Percentiles rank a stretch among this genome's conserved stretches.
These are phyloP conservation scores for Viola odorata DNA, from an alignment of 345 rosid species.

Conservation along the genomic window DNA sequence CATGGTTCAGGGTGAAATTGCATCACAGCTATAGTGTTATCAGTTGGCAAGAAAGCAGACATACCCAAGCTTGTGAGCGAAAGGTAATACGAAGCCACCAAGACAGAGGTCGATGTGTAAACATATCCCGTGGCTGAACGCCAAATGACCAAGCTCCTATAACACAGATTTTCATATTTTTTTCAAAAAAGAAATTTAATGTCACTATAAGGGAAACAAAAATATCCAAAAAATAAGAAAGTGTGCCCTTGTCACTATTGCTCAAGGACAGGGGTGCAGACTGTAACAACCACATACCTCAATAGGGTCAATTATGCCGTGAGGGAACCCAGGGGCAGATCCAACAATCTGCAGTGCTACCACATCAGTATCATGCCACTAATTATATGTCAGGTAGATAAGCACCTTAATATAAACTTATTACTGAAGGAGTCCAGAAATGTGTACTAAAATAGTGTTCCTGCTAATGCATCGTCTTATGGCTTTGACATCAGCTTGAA, in stretches of 20 bases:
- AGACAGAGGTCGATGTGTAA: slow-evolving; percentile 98
- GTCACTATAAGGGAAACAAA: background rate
- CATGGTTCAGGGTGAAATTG: too few relatives aligned
- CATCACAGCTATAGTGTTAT: too few relatives aligned
- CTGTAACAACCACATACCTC: slow-evolving; percentile 43
- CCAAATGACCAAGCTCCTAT: slow-evolving; percentile 91
- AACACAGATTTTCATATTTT: slow-evolving; percentile 12
- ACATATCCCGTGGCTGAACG: slow-evolving; percentile 68
- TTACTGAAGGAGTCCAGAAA: slow-evolving; percentile 5
- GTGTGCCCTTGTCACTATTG: background rate
- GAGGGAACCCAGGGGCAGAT: slow-evolving; percentile 98
- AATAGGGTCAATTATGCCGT: slow-evolving; percentile 94
- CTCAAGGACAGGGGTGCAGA: background rate
- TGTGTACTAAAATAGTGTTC: slow-evolving; percentile 81
- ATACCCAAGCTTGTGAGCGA: slow-evolving; percentile 84
- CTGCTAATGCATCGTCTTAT: slow-evolving; percentile 50
- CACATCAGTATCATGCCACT: slow-evolving; percentile 15
- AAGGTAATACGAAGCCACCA: slow-evolving; percentile 96
- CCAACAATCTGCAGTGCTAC: slow-evolving; percentile 75
- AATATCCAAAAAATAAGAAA: background rate
- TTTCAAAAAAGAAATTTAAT: slow-evolving; percentile 5
- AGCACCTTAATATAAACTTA: background rate
- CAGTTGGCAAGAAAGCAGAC: background rate
- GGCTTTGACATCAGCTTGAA: slow-evolving; percentile 81
- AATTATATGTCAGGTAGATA: background rate